Conservation (phyloP, 164 flowering plant genomes). For the Nelumbo lutea region DNA sequence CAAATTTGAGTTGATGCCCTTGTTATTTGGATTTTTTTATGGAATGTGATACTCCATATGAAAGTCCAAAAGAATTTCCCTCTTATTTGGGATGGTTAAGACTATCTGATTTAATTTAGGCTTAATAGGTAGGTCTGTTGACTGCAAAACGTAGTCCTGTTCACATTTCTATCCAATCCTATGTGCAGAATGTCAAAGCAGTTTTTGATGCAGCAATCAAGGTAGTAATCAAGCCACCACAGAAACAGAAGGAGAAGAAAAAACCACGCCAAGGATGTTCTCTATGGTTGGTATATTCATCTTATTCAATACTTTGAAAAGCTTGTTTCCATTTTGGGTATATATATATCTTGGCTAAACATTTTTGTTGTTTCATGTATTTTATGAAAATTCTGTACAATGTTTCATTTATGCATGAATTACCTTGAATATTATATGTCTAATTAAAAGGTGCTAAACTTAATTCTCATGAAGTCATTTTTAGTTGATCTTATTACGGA, state of each 20-base stretch:
- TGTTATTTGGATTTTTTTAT: not conserved
- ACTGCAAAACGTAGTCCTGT: not conserved
- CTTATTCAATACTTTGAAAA: slow-evolving; percentile 3
- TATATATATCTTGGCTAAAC: not conserved
- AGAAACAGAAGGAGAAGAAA: slow-evolving; percentile 74
- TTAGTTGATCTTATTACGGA: too few species aligned
- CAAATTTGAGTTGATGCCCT: not conserved
- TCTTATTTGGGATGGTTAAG: not conserved
- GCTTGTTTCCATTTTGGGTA: not conserved
- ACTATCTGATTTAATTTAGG: not conserved
- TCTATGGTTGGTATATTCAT: slow-evolving; percentile 44
- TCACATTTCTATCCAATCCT: slow-evolving; percentile 9
- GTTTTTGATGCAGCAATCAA: slow-evolving; percentile 96
- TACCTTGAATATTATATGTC: too few species aligned
- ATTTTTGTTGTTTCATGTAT: not conserved
- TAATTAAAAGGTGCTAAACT: too few species aligned
- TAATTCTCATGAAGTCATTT: too few species aligned
- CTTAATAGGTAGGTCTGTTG: not conserved
- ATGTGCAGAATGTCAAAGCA: slow-evolving; percentile 84
- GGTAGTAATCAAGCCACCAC: slow-evolving; percentile 91
- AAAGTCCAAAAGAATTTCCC: too few species aligned
- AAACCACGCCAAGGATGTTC: slow-evolving; percentile 60
- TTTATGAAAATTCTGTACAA: too few species aligned
- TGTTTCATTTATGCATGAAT: too few species aligned
- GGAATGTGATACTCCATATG: not conserved